phyloP scores from a whole-genome alignment of 345 rosid genomes.

The Eucalyptus globulus region DNA sequence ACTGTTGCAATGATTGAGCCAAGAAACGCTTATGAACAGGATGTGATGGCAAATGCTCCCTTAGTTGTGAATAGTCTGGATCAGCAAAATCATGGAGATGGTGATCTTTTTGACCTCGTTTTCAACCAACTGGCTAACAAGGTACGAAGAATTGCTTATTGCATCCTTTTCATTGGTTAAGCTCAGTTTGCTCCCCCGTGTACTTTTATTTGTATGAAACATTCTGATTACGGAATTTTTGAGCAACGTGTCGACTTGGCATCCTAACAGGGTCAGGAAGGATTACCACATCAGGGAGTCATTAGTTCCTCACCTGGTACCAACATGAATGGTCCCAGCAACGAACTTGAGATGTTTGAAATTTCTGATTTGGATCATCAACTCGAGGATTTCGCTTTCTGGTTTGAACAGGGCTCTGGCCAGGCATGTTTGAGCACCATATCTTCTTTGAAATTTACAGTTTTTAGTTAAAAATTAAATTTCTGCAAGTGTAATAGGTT shows the following conservation, averaged over 20 bases:
- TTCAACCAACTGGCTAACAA: not conserved
- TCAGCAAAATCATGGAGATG: not conserved
- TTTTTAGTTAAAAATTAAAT: not conserved
- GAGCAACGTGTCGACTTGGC: not conserved
- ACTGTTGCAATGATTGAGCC: not conserved
- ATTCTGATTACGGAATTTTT: not conserved
- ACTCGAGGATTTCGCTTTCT: not conserved
- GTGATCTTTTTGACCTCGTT: not conserved
- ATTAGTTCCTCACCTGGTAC: not conserved
- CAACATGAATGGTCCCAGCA: not conserved
- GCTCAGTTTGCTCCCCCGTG: not conserved
- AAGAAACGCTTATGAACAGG: not conserved
- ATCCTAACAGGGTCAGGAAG: not conserved
- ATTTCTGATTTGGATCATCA: no score
- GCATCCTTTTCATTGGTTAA: not conserved
- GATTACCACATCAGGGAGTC: not conserved
- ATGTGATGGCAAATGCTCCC: not conserved
- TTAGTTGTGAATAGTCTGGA: not conserved
- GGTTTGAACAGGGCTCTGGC: not conserved
- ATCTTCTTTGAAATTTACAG: not conserved
- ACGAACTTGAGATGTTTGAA: not conserved
- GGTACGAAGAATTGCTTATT: not conserved
- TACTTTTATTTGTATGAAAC: not conserved
- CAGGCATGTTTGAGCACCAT: not conserved
- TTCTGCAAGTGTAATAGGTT: not conserved